Base-by-base conservation (phyloP, 345 rosid species). In the Citrus medica region DNA sequence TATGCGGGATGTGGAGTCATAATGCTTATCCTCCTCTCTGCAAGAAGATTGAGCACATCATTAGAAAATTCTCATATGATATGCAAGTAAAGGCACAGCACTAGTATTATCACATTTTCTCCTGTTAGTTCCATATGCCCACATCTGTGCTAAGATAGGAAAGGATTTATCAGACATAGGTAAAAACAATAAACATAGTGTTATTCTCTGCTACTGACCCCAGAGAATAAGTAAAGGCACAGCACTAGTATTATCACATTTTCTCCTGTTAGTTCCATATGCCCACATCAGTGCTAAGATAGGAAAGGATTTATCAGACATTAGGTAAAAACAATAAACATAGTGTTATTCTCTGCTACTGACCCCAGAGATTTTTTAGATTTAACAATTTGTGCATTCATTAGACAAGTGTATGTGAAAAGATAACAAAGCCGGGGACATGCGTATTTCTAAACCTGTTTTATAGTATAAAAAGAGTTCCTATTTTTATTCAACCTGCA, bases 1-100 rank as follows among this genome's bases (percentile, higher is more conserved):
- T 77, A 79, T 17, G 88, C 82, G 1, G 85, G 87, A 38, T 82
- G 86, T 74, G 85, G 87, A 76, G 87, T 79, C 87, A 85, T 91
- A 65, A 88, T 33, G 83, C 90, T 87, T 74, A 90, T 90, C 83
- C 94, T 87, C 87, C 83, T 83, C 76, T 89, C 94, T 90, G 92
- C 84, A 79, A 73, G 22, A 81, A 81, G 46, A 69, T 32, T 64
- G 4, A 38, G 35, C 27, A 19, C 2, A 21, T 67, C 12, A 19
- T 67, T 28, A 37, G 66, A 67, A 30, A 63, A 19, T 13, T 62
- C 17, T 27, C 1, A 9, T 19, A 38, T 38, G 42, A 61, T 46
- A 61, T 8, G 19, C 9, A 2, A 74, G 27, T 27, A 14, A 9
- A n/a, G 35, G n/a, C 6, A 38, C 25, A 38, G 30, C 9, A 40